These are phyloP conservation scores for Penicillium sp. DNA, from an alignment of 2,329 filamentous ascomycete genomes.

Conservation along the genomic window DNA sequence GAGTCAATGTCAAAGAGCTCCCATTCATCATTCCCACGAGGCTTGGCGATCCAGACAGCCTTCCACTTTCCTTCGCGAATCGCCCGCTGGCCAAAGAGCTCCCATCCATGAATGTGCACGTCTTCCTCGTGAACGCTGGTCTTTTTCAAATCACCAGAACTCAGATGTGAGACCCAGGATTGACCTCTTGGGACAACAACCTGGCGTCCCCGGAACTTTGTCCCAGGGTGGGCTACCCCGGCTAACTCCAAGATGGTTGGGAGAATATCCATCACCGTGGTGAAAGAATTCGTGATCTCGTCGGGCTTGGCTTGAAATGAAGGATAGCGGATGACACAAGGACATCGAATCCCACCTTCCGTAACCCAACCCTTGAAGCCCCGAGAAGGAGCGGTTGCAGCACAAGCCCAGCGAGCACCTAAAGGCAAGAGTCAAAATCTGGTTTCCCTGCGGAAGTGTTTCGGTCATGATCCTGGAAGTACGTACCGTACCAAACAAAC, in stretches of 20 bases:
- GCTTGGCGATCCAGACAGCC: constrained; percentile 51
- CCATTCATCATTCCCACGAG: constrained; percentile 52
- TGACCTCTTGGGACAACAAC: constrained; percentile 30
- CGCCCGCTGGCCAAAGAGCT: constrained; percentile 37
- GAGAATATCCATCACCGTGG: constrained; percentile 41
- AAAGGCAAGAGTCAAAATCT: neutral
- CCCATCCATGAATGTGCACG: constrained; percentile 32
- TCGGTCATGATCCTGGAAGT: neutral
- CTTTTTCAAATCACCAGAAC: constrained; percentile 31
- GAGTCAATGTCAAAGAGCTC: constrained; percentile 49
- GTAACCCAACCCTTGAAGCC: neutral
- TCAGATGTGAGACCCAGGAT: neutral
- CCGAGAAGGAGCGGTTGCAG: neutral
- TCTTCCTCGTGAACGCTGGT: constrained; percentile 32
- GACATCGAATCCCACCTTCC: neutral
- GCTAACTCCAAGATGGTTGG: constrained; percentile 42
- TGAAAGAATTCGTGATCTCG: constrained; percentile 33
- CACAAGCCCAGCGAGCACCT: neutral
- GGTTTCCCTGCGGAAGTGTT: neutral
- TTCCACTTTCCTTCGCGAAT: constrained; percentile 41
- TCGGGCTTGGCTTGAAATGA: constrained; percentile 5
- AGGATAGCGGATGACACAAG: constrained; percentile 36
- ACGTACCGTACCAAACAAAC: constrained; percentile 52
- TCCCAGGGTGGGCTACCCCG: constrained; percentile 12
- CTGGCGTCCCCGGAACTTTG: constrained; percentile 28